These are phyloP conservation scores for Ustilago sp. DNA, from an alignment of 1,284 basidiomycete species.

Conservation along the genomic window DNA sequence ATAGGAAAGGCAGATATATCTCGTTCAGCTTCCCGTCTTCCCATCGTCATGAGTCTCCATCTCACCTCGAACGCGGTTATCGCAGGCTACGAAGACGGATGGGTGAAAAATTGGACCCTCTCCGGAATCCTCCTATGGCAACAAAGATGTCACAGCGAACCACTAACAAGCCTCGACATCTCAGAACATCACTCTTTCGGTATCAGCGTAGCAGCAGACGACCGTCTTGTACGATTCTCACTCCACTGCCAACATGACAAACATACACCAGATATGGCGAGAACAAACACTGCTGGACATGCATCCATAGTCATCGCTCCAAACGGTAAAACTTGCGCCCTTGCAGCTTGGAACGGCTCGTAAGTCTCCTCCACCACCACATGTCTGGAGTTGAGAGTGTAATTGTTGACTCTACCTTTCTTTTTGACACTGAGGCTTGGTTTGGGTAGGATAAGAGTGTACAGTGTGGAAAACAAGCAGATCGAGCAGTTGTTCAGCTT, in stretches of 20 bases:
- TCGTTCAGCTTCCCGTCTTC: constrained; percentile 7
- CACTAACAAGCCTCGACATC: constrained; percentile 30
- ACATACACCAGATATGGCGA: constrained; percentile 4
- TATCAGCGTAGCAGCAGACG: constrained; percentile 47
- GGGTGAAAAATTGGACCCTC: constrained; percentile 71
- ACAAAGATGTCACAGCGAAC: constrained; percentile 28
- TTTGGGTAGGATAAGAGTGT: constrained; percentile 23
- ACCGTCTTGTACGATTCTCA: constrained; percentile 34
- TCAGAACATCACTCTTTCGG: constrained; percentile 1
- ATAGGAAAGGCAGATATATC: constrained; percentile 69
- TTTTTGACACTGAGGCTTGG: not conserved
- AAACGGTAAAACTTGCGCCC: constrained; percentile 17
- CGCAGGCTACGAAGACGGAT: constrained; percentile 84
- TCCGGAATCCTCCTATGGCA: constrained; percentile 17
- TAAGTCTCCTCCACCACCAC: constrained; percentile 20
- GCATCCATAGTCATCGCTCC: constrained; percentile 30
- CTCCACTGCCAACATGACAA: not conserved
- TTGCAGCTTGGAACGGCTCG: constrained; percentile 48
- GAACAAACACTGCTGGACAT: constrained; percentile 23
- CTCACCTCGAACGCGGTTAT: constrained; percentile 74
- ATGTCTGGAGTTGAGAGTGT: not conserved
- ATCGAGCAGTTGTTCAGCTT: not conserved
- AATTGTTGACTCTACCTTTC: not conserved
- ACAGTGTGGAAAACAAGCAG: not conserved
- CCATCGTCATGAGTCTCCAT: constrained; percentile 87